Evolutionary conservation across 73 alveolate genomes (phyloP), one percentile per base, ranked within the genome.

Genomic region (Tetrahymena thermophila): DNA sequence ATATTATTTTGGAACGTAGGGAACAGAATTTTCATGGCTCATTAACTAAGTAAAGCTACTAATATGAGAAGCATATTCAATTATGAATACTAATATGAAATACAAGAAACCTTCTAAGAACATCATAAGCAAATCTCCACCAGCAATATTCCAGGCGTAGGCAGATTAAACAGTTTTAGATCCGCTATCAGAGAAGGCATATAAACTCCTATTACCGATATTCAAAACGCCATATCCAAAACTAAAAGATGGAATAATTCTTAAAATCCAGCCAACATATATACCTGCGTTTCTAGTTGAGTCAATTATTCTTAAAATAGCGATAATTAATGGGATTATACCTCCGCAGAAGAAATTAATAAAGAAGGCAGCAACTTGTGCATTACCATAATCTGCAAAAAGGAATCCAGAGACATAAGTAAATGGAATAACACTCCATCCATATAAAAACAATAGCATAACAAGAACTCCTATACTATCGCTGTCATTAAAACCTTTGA

Each of bases 171-270:
- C 14, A 40, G 93, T 55, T 17, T 44, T 34, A 56, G 58, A 50
- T 0, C 96, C 98, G n/a, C 85, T 95, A 23, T 71, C 37, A 34
- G 96, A 93, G 4, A 84, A 85, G 35, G 95, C 56, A 71, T 94
- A 96, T 37, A 93, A 38, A 34, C 93, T 43, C 94, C 56, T 95
- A 15, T 93, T 42, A 23, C 98, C 97, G 4, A 98, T 96, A 50
- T 93, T 95, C 57, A 97, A 93, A 56, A 97, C 94, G 34, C 99
- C 99, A 95, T 95, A 97, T 58, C 98, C 98, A 93, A 98, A 97
- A 43, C 99, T 96, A 96, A 98, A 99, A 55, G 99, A 98, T 21
- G 99, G 99, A 44, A 98, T 94, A 35, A 98, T 43, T 93, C 99
- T 97, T 93, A 98, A 98, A 83, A 98, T 83, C 98, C 99, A 98